Conservation (phyloP, 2,329 filamentous ascomycete species). For the Fusarium pininemorale region DNA sequence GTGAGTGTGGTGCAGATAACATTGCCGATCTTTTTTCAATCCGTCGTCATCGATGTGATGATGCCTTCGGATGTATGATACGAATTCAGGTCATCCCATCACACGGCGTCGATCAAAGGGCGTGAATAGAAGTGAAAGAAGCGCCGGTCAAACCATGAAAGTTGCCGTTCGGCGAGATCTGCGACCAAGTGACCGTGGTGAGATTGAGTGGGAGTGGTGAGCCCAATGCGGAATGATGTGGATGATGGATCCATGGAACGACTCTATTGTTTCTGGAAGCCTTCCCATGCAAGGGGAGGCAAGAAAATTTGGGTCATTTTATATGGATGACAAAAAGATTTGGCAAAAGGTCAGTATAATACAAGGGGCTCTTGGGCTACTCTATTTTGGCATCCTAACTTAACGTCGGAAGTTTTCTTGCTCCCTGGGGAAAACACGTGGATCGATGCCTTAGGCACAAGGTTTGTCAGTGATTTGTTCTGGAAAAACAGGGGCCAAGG, state of each 20-base stretch:
- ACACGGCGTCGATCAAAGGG: conserved; percentile 19
- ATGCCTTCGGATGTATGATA: background rate
- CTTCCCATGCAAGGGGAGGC: conserved; percentile 10
- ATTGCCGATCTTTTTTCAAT: conserved; percentile 22
- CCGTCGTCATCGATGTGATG: conserved; percentile 26
- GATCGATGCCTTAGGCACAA: conserved; percentile 23
- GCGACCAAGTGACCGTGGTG: conserved; percentile 24
- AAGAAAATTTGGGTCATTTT: background rate
- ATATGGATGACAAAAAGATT: background rate
- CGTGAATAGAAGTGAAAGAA: conserved; percentile 9
- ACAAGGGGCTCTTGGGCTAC: rapidly evolving
- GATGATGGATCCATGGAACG: conserved; percentile 31
- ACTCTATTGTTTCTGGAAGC: conserved; percentile 36
- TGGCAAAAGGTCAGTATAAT: rapidly evolving
- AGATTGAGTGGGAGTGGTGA: conserved; percentile 11
- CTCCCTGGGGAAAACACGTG: background rate
- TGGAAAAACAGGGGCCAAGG: conserved; percentile 30
- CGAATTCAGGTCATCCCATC: background rate
- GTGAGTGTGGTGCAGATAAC: conserved; percentile 10
- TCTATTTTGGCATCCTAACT: background rate
- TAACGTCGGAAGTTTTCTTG: too few species aligned
- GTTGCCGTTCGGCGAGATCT: conserved; percentile 34
- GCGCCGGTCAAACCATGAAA: conserved; percentile 25
- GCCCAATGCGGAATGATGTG: conserved; percentile 28
- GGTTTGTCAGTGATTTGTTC: conserved; percentile 18